Conservation (phyloP, 441 rosid species). For the Gossypium davidsonii region DNA sequence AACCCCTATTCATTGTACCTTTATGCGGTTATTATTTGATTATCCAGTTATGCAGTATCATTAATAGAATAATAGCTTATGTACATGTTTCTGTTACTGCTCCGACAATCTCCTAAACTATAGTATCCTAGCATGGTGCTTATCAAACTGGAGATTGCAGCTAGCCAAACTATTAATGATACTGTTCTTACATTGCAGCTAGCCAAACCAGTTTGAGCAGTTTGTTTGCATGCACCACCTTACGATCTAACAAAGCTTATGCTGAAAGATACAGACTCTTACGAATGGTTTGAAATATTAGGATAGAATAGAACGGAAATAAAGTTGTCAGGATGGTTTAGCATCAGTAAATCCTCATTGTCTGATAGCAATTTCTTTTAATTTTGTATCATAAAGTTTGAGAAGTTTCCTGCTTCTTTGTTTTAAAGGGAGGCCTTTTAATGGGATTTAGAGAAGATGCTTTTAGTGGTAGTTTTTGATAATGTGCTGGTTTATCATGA, state of each 20-base stretch:
- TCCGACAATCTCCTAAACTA: background rate
- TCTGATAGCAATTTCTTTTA: no score
- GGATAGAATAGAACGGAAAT: background rate
- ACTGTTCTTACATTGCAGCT: background rate
- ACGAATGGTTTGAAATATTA: background rate
- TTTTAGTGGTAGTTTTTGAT: no score
- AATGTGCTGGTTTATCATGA: no score
- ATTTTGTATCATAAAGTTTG: background rate
- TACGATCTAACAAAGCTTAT: background rate
- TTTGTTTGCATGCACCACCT: background rate
- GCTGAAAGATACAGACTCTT: background rate
- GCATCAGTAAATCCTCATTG: background rate
- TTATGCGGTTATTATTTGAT: background rate
- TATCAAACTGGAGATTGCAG: background rate
- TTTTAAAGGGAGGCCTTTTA: no score
- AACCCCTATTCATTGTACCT: background rate
- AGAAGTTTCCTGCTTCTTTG: no score
- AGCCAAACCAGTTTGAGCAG: background rate
- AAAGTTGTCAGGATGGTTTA: background rate
- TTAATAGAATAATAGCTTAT: background rate
- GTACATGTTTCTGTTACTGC: background rate
- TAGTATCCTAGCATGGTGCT: background rate
- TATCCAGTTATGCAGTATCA: background rate
- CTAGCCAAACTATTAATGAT: background rate
- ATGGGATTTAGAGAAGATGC: no score